These are phyloP conservation scores for Excoecaria agallocha DNA, from an alignment of 345 rosid species.

Conservation along the genomic window DNA sequence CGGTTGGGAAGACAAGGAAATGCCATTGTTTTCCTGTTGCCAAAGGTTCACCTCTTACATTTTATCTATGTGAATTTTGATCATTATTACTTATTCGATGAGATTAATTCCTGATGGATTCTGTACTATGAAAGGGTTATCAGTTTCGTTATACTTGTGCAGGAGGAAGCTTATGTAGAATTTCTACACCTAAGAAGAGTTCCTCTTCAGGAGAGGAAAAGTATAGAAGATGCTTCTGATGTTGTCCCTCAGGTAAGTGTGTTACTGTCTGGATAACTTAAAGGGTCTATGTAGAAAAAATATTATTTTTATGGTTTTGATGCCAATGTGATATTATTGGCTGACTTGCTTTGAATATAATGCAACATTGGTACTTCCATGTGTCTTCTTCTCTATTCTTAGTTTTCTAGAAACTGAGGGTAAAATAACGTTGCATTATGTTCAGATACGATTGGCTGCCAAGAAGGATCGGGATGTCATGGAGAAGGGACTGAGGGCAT, in stretches of 20 bases:
- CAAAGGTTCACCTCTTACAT: constrained; percentile 50
- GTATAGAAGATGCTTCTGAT: constrained; percentile 48
- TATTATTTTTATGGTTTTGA: no score
- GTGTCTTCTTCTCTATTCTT: not conserved
- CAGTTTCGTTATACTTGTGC: constrained; percentile 16
- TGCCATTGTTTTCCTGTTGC: constrained; percentile 64
- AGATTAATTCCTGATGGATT: not conserved
- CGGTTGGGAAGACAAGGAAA: constrained; percentile 80
- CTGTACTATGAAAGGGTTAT: constrained; percentile 2
- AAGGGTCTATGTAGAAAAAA: not conserved
- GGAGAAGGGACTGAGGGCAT: constrained; percentile 89
- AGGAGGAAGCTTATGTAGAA: constrained; percentile 92
- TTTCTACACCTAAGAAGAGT: constrained; percentile 72
- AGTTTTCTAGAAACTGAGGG: constrained; percentile 5
- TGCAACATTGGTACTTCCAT: not conserved
- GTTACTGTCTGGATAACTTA: not conserved
- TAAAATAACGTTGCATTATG: constrained; percentile 1
- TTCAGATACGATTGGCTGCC: constrained; percentile 71
- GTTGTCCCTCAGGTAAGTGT: constrained; percentile 65
- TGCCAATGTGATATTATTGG: not conserved
- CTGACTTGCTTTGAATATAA: not conserved
- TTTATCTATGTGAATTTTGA: not conserved
- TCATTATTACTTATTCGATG: not conserved
- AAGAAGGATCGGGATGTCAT: constrained; percentile 76
- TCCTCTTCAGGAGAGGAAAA: constrained; percentile 59